Evolutionary conservation across 495 filamentous ascomycete species (phyloP), one percentile per base, ranked within the genome.

Genomic region (Hypoxylon fuscum): DNA sequence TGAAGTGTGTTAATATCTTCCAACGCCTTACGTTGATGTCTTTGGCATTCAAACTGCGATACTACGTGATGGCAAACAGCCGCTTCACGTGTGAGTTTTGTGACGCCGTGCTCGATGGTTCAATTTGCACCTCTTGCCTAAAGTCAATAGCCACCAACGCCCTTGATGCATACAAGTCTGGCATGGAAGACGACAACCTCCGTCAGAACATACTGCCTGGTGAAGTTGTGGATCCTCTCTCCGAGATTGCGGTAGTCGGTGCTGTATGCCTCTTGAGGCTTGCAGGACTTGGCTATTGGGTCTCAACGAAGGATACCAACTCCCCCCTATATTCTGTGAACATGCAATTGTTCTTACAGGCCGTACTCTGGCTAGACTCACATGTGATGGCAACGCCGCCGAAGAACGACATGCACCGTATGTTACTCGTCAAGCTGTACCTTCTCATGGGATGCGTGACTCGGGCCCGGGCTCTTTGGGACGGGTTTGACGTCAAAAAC

Each of bases 381-480:
- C 75, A 78, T 37, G 56, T 74, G 5, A 56, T 59, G 2, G 17
- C 18, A 11, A 62, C 69, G 8, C 77, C 74, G 0, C 71, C 74
- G 2, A 62, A 70, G 0, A 76, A 80, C 25, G 72, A 66, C 31
- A 69, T 72, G 7, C 70, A 83, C 1, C 69, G 74, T 2, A 62
- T 84, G 7, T 51, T 84, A 10, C 72, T 85, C 1, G 64, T 75
- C 8, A 74, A 80, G 58, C 62, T 84, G 15, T 81, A 81, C 57
- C 55, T 80, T 23, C 45, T 76, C 21, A 71, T 80, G 57, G 74
- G 83, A 37, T 77, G 76, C 38, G 69, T 76, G 14, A 71, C 75
- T 4, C 68, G 69, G 51, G 75, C 81, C 31, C 51, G 72, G 55
- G 61, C 73, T 29, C 56, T 80, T n/a, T 83, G 80, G 74, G 59